These are phyloP conservation scores for Lachnellula suecica DNA, from an alignment of 2,329 filamentous ascomycete species.

Conservation along the genomic window DNA sequence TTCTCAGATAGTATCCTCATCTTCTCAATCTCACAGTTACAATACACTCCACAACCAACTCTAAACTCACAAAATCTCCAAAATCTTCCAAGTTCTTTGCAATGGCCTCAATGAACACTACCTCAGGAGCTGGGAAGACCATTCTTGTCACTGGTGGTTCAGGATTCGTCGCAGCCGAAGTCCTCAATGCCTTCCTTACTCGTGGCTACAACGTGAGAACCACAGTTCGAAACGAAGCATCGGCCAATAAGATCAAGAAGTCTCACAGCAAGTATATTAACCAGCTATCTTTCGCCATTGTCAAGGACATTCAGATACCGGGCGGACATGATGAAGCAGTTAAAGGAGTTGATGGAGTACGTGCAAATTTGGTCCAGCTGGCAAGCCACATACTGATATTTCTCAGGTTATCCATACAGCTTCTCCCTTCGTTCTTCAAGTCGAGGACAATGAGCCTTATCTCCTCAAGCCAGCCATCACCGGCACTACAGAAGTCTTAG, in stretches of 20 bases:
- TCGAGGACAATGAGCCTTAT: slow-evolving; percentile 33
- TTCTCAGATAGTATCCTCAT: not conserved
- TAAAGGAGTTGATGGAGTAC: slow-evolving; percentile 63
- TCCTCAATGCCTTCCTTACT: slow-evolving; percentile 45
- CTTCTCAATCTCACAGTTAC: not conserved
- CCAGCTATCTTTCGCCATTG: slow-evolving; percentile 45
- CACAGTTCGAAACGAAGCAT: slow-evolving; percentile 45
- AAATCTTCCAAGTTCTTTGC: not conserved
- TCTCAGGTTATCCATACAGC: slow-evolving; percentile 63
- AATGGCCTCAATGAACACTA: slow-evolving; percentile 7
- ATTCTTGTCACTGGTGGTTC: slow-evolving; percentile 37
- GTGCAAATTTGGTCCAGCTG: slow-evolving; percentile 11
- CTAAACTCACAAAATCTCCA: not conserved
- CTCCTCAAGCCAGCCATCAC: slow-evolving; percentile 54
- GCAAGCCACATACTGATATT: not conserved
- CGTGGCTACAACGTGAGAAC: slow-evolving; percentile 37
- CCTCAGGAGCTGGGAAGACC: slow-evolving; percentile 18
- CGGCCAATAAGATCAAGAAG: slow-evolving; percentile 41
- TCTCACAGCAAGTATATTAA: slow-evolving; percentile 37
- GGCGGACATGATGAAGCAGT: slow-evolving; percentile 63
- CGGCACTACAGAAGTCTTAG: slow-evolving; percentile 48
- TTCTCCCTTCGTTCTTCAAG: slow-evolving; percentile 44
- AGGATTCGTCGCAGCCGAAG: slow-evolving; percentile 51
- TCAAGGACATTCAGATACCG: slow-evolving; percentile 69
- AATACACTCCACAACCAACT: not conserved